A percentile compares a stretch with the other conserved stretches of the same genome.
These are phyloP conservation scores for Cerioporus squamosus DNA, from an alignment of 1,284 basidiomycete species.

Conservation along the genomic window DNA sequence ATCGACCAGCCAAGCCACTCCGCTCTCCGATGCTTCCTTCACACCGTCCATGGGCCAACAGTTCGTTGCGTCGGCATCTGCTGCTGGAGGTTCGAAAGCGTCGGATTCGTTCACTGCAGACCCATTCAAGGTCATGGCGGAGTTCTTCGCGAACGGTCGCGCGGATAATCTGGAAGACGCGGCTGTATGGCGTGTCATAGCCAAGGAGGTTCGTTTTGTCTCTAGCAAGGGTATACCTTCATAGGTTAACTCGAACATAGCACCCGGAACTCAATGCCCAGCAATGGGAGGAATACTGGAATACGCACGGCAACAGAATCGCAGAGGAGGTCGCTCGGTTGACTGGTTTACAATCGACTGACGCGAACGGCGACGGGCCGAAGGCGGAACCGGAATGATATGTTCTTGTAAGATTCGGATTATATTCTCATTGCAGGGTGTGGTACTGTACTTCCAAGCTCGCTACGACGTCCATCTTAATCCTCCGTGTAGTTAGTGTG, in stretches of 20 bases:
- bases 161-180: conserved; percentile 50
- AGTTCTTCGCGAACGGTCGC: conserved; percentile 54
- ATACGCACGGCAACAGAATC: conserved; percentile 47
- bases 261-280: conserved; percentile 46
- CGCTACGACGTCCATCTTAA: too few species aligned
- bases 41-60: background rate
- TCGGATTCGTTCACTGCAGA: conserved; percentile 6
- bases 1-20: background rate
- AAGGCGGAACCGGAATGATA: conserved; percentile 13
- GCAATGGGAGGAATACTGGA: conserved; percentile 64
- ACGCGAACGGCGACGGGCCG: background rate
- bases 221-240: too few species aligned
- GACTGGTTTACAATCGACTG: background rate
- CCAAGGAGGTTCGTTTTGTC: conserved; percentile 28
- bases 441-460: background rate
- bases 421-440: background rate
- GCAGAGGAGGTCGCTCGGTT: conserved; percentile 27
- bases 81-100: too few species aligned
- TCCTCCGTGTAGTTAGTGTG: too few species aligned
- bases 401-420: too few species aligned
- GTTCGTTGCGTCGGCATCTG: background rate
- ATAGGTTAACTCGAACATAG: conserved; percentile 34
- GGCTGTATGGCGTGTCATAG: conserved; percentile 47
- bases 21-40: too few species aligned
- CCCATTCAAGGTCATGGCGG: conserved; percentile 52